Evolutionary conservation across 352 stramenopile species (phyloP), one percentile per base, ranked within the genome.

Genomic region (Pythium sukuiense): DNA sequence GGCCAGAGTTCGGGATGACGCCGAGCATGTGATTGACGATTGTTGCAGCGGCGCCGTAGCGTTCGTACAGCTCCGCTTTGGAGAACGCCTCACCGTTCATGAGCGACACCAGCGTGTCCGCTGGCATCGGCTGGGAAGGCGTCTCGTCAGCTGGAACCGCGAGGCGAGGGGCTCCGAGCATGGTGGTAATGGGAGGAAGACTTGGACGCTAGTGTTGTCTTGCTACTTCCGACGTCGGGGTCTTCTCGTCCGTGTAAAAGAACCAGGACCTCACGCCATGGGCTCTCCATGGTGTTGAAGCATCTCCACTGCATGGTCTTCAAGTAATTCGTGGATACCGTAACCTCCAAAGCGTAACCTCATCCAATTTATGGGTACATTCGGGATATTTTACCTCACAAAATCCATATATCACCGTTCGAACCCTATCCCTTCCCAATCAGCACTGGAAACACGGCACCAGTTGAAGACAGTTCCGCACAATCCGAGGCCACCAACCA

Each of bases 1-100:
- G 26, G 29, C 43, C 43, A 4, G 56, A 54, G 26, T 62, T 50
- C 26, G 56, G 56, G 56, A 62, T 54, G 20, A 62, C 16, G 18
- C 39, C 39, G 18, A 54, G 56, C 56, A 62, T 41, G 56, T 62
- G 56, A 3, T 43, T 46, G 7, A 46, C 56, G 39, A 62, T 62
- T 14, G 43, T 63, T 0, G 57, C 57, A 27, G 57, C 43, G 43
- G 57, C 57, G 57, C 29, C 43, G 43, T 63, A 43, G 26, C 57
- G 57, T 30, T 48, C 57, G 43, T 63, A 55, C 33, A 63, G 57
- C 43, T 63, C 43, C 3, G 30, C 43, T 1, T 55, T 55, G 26
- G 43, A 63, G 43, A 63, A 32, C 4, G 57, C 57, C 1, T 63
- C 43, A 13, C 43, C 41, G 37, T 29, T 46, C 56, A 62, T 62